A percentile compares a stretch with the other conserved stretches of the same genome.
Evolutionary conservation across 192 early-diverging fungal species (phyloP).

Genomic region (Coemansia reversa): DNA sequence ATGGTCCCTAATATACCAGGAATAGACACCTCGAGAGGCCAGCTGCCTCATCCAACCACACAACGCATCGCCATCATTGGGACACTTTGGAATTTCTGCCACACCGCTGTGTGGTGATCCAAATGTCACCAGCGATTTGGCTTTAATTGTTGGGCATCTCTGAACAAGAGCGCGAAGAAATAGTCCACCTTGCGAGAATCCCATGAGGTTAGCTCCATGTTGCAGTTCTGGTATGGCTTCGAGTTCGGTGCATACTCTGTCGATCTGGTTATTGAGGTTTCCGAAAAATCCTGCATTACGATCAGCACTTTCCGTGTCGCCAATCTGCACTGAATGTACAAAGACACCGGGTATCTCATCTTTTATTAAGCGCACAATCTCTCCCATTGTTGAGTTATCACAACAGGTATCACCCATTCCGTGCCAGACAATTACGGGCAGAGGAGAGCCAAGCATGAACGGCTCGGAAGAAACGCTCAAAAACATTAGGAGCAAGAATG

Average conservation of each 20-base stretch:
- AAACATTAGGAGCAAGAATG: no score
- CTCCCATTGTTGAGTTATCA: constrained; percentile 65
- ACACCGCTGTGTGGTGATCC: constrained; percentile 84
- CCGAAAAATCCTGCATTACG: constrained; percentile 85
- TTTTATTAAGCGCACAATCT: constrained; percentile 42
- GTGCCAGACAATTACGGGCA: constrained; percentile 79
- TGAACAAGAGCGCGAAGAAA: constrained; percentile 79
- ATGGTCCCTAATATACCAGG: constrained; percentile 76
- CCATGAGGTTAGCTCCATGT: constrained; percentile 83
- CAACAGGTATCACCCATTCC: constrained; percentile 88
- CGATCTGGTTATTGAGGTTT: constrained; percentile 74
- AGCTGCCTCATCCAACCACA: constrained; percentile 80
- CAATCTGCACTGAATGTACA: constrained; percentile 76
- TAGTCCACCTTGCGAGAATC: constrained; percentile 83
- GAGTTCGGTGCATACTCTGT: constrained; percentile 73
- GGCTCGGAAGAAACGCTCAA: no score
- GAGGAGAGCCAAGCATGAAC: not conserved
- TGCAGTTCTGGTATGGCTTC: constrained; percentile 59
- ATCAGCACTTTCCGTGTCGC: constrained; percentile 67
- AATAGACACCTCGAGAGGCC: constrained; percentile 78
- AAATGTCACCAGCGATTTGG: constrained; percentile 81
- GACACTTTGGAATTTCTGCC: constrained; percentile 78
- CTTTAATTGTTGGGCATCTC: constrained; percentile 71
- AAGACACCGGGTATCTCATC: constrained; percentile 63
- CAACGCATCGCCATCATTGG: constrained; percentile 46